Evolutionary conservation across 1,284 basidiomycete species (phyloP).

Genomic region (Heterobasidion irregulare): DNA sequence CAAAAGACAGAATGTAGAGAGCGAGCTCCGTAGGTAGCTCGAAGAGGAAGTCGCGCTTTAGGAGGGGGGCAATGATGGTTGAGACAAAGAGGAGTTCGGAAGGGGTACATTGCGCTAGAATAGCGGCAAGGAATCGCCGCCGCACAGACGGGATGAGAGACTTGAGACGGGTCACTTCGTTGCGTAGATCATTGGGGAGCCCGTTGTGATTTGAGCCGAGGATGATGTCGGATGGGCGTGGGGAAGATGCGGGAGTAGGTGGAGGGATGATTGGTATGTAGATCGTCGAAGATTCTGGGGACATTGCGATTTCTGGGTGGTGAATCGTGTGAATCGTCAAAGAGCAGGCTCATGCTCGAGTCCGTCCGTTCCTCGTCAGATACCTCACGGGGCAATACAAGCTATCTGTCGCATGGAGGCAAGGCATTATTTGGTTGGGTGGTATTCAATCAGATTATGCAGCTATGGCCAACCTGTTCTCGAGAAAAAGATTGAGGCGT

Average conservation of each 20-base stretch:
- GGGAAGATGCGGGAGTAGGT: constrained; percentile 65
- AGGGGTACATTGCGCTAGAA: constrained; percentile 61
- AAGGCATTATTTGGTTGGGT: too few species aligned
- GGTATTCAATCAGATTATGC: too few species aligned
- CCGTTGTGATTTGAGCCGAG: constrained; percentile 4
- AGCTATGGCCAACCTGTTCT: too few species aligned
- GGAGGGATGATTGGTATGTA: constrained; percentile 56
- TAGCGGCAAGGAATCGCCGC: constrained; percentile 50
- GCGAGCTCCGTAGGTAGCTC: constrained; percentile 82
- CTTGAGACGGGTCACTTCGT: constrained; percentile 20
- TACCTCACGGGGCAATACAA: too few species aligned
- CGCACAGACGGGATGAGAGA: constrained; percentile 33
- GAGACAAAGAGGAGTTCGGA: constrained; percentile 79
- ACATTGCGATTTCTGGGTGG: background rate
- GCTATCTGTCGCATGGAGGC: too few species aligned
- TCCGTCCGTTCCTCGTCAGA: too few species aligned
- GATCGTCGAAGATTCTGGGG: constrained; percentile 20
- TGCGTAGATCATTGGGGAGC: constrained; percentile 14
- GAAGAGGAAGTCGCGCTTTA: constrained; percentile 82
- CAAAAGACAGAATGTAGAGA: constrained; percentile 73
- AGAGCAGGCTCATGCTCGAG: too few species aligned
- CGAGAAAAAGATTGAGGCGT: too few species aligned
- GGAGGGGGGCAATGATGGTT: constrained; percentile 65
- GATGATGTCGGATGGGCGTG: constrained; percentile 23
- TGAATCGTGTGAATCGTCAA: too few species aligned